Conservation (phyloP, 192 early-diverging fungal genomes). For the Entophlyctis helioformis region DNA sequence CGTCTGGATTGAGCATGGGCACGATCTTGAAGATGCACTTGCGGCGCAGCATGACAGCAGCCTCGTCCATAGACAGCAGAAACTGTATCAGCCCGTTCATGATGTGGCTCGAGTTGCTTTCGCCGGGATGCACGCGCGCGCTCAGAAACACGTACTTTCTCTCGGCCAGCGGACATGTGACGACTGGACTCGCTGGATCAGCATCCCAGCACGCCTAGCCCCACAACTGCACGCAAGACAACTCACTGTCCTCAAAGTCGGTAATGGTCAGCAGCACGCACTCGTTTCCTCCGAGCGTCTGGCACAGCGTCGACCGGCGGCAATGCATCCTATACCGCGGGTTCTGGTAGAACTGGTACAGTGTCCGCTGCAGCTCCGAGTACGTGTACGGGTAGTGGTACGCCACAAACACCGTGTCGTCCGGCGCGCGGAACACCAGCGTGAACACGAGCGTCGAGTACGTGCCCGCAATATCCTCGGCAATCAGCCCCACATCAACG, state of each 20-base stretch:
- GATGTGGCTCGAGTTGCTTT: conserved; percentile 36
- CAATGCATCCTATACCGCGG: conserved; percentile 6
- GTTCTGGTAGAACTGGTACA: conserved; percentile 11
- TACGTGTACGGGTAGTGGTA: conserved; percentile 49
- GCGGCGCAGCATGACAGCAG: conserved; percentile 20
- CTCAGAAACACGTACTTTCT: conserved; percentile 31
- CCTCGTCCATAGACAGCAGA: conserved; percentile 19
- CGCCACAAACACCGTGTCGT: conserved; percentile 30
- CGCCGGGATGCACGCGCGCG: conserved; percentile 42
- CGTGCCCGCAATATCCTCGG: no score
- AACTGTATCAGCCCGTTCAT: conserved; percentile 35
- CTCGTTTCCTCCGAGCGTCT: conserved; percentile 28
- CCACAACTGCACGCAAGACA: no score
- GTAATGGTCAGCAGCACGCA: conserved; percentile 37
- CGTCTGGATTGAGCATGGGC: conserved; percentile 46
- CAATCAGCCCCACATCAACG: no score
- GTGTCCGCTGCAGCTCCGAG: conserved; percentile 22
- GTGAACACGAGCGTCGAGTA: conserved; percentile 32
- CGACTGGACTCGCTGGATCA: neutral
- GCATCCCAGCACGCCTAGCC: no score
- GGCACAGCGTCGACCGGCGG: conserved; percentile 9
- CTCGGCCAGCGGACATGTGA: conserved; percentile 11
- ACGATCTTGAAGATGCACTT: conserved; percentile 38
- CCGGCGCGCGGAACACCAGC: conserved; percentile 3
- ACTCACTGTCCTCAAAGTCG: conserved; percentile 26